Base-by-base conservation (phyloP, 1,139 yeast species). In the Candida tropicalis region DNA sequence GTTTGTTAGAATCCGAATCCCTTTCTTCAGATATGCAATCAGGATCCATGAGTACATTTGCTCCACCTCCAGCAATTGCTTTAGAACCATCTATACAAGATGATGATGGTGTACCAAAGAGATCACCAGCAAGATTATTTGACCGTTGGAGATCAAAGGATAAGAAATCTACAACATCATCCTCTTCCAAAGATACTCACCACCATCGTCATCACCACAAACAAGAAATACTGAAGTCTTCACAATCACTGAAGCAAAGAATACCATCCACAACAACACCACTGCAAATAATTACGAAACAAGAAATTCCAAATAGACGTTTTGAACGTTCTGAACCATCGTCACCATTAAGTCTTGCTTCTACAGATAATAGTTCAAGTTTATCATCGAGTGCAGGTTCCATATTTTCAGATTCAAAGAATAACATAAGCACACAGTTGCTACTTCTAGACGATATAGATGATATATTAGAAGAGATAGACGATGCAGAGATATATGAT, bases 61-160 rank as follows among this genome's bases (percentile, higher is more conserved):
- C 17, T 8, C 35, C 34, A 35, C 39, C 42, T 6, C 42, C 42
- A 25, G 23, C 39, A 4, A 29, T 27, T 15, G 15, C 36, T 11
- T 26, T 18, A 22, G 36, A 24, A 20, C 28, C 32, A 7, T 27
- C 39, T 11, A 29, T 29, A n/a, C 34, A 31, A 18, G 28, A 26
- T 22, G 33, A 27, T 12, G 36, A 38, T 17, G 41, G 38, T n/a
- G 38, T 56, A 4, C 61, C 61, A 3, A 38, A 42, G 13, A 52
- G 61, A 40, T 56, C 61, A 11, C 60, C 60, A 8, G 54, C 52
- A 3, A 49, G 62, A 42, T 35, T 46, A n/a, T 35, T 45, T 25
- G 42, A 42, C 5, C 31, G 46, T 13, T 45, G 42, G 44, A 42
- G 38, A 29, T 22, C 37, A 11, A 22, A n/a, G 16, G 35, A 20